phyloP scores from a whole-genome alignment of 2,329 filamentous ascomycete species.

The Colletotrichum camelliae region DNA sequence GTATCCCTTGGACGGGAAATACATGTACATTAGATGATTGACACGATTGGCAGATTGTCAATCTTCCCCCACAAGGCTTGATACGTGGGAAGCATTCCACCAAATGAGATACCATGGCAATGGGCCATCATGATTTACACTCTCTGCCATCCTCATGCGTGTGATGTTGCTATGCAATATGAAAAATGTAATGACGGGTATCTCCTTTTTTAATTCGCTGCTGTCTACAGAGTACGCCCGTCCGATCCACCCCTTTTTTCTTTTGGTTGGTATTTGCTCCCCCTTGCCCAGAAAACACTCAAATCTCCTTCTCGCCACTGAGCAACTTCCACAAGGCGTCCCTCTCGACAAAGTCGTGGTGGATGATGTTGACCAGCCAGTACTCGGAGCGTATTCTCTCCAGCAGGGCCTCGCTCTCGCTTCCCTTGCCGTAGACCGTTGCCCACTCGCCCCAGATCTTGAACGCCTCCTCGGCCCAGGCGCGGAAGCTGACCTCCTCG shows the following conservation, averaged over 20 bases:
- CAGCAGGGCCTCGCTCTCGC: conserved; percentile 74
- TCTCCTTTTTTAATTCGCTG: not conserved
- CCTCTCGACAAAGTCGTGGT: conserved; percentile 76
- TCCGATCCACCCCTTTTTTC: not conserved
- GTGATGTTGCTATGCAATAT: not conserved
- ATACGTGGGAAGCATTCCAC: not conserved
- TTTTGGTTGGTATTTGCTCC: not conserved
- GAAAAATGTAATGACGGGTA: conserved; percentile 1
- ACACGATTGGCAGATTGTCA: conserved; percentile 1
- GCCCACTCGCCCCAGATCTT: conserved; percentile 96
- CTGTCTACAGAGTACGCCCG: not conserved
- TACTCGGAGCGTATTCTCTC: conserved; percentile 70
- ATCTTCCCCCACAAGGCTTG: not conserved
- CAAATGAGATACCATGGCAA: conserved; percentile 12
- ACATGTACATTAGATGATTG: not conserved
- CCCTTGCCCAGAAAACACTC: not conserved
- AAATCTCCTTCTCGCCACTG: conserved; percentile 36
- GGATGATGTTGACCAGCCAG: conserved; percentile 92
- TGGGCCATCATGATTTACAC: not conserved
- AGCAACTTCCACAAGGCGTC: conserved; percentile 77
- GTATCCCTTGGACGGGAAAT: not conserved
- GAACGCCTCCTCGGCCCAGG: conserved; percentile 96
- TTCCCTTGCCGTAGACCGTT: conserved; percentile 80
- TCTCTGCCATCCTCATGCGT: not conserved
- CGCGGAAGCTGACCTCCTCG: conserved; percentile 90